phyloP scores from a whole-genome alignment of 495 filamentous ascomycete genomes.

The Penicillium manginii region DNA sequence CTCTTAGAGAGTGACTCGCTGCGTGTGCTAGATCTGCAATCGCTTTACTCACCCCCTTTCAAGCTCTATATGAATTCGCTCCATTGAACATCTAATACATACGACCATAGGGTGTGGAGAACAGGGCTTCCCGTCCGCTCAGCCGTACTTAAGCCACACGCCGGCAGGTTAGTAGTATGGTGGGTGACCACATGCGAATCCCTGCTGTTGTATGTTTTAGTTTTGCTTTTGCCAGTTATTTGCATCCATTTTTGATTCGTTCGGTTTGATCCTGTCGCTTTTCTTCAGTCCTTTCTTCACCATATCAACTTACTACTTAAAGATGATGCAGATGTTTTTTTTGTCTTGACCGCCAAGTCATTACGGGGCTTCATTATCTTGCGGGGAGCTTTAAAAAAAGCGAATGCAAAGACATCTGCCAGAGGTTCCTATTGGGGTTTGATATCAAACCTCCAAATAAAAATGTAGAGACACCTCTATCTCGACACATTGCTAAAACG shows the following conservation, averaged over 20 bases:
- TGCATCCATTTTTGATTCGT: too few relatives aligned
- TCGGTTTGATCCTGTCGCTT: too few relatives aligned
- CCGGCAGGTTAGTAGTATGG: conserved; percentile 5
- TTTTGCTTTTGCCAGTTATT: too few relatives aligned
- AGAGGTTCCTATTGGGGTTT: conserved; percentile 13
- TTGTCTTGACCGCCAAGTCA: conserved; percentile 19
- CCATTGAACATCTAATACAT: too few relatives aligned
- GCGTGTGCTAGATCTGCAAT: background rate
- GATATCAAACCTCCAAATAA: conserved; percentile 23
- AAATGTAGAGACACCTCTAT: conserved; percentile 15
- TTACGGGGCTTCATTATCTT: conserved; percentile 26
- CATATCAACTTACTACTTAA: conserved; percentile 16
- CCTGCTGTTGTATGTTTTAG: conserved; percentile 5
- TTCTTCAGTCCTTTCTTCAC: too few relatives aligned
- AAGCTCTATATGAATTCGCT: too few relatives aligned
- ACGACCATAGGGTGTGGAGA: conserved; percentile 37
- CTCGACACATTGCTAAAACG: background rate
- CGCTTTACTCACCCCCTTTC: too few relatives aligned
- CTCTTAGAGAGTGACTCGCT: background rate
- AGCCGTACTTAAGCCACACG: conserved; percentile 12
- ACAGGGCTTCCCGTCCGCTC: conserved; percentile 36
- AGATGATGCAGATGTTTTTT: conserved; percentile 18
- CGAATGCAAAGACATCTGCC: conserved; percentile 4
- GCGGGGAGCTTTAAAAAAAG: background rate
- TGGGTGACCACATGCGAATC: conserved; percentile 5